Base-by-base conservation (phyloP, 1,284 basidiomycete genomes). In the Anthracocystis walkeri region DNA sequence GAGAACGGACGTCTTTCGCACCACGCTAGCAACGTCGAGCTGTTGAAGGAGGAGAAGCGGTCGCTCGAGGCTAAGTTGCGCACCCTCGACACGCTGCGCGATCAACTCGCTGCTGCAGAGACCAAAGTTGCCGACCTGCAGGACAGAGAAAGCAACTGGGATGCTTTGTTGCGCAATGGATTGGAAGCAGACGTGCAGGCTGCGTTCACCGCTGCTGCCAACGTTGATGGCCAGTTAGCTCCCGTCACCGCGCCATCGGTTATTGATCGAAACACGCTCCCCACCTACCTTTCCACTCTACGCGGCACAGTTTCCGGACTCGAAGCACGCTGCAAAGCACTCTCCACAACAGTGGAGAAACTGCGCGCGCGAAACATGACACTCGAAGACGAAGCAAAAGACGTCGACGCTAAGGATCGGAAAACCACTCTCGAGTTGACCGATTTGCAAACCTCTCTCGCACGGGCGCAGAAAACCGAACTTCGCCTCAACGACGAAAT, bases 41-140 rank as follows among this genome's bases (percentile, higher is more conserved):
- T 80, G n/a, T 57, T 84, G 27, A 80, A 77, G 53, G 82, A 84
- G 52, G 72, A 82, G 50, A 84, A 84, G 59, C 63, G 75, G 4
- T 57, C 66, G 25, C 69, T 84, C 3, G 81, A 84, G 51, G 58
- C 62, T 48, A 78, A 78, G 45, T 18, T 79, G 3, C 58, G 76
- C 20, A 66, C 64, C 0, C 62, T 81, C 40, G 75, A 82, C 7
- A 35, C 67, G 35, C 31, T 82, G 27, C 66, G 78, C 14, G 60
- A 68, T 12, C 46, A 70, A 23, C 60, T 80, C 6, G 62, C 74
- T 10, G 48, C 57, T 8, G 56, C 67, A 2, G 85, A 86, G 35
- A 63, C 75, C 14, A 56, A 74, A 16, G 69, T 85, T 6, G 57
- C 59, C 2, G 74, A 81, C 23, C 56, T 84, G 11, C 74, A 82